These are phyloP conservation scores for Lepiota brunneoincarnata DNA, from an alignment of 768 basidiomycete species.

Conservation along the genomic window DNA sequence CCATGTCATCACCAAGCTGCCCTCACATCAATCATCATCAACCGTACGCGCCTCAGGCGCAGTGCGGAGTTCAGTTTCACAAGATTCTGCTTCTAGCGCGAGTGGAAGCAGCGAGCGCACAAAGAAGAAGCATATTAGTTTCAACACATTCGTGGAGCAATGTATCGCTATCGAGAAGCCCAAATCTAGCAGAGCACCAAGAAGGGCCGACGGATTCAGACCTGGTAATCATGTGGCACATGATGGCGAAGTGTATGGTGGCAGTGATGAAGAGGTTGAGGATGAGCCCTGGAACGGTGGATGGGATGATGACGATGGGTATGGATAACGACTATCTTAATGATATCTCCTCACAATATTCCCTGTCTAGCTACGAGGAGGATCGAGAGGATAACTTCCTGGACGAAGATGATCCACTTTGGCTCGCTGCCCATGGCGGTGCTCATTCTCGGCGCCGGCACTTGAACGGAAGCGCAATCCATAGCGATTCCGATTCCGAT, in stretches of 20 bases:
- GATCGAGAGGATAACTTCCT: constrained; percentile 57
- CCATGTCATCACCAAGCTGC: constrained; percentile 19
- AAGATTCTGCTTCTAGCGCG: constrained; percentile 30
- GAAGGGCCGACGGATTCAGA: not conserved
- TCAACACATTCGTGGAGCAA: constrained; percentile 98
- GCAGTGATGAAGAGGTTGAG: constrained; percentile 58
- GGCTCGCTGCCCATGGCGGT: constrained; percentile 18
- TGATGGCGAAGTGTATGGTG: constrained; percentile 29
- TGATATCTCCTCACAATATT: constrained; percentile 12
- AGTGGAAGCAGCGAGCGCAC: constrained; percentile 23
- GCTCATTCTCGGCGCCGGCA: constrained; percentile 22
- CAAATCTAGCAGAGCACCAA: constrained; percentile 29
- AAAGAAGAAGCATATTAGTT: constrained; percentile 89
- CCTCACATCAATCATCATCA: constrained; percentile 13
- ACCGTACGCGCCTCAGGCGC: constrained; percentile 18
- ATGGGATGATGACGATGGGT: constrained; percentile 60
- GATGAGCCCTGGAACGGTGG: not conserved
- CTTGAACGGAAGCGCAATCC: constrained; percentile 26
- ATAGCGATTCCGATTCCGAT: constrained; percentile 40
- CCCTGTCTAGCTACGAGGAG: constrained; percentile 56
- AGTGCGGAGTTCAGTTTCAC: constrained; percentile 27
- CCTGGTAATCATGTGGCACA: not conserved
- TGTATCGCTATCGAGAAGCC: constrained; percentile 89
- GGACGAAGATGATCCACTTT: constrained; percentile 35
- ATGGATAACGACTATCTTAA: constrained; percentile 25